Base-by-base conservation (phyloP, 306 rosid species). In the Hippophae tibetana region DNA sequence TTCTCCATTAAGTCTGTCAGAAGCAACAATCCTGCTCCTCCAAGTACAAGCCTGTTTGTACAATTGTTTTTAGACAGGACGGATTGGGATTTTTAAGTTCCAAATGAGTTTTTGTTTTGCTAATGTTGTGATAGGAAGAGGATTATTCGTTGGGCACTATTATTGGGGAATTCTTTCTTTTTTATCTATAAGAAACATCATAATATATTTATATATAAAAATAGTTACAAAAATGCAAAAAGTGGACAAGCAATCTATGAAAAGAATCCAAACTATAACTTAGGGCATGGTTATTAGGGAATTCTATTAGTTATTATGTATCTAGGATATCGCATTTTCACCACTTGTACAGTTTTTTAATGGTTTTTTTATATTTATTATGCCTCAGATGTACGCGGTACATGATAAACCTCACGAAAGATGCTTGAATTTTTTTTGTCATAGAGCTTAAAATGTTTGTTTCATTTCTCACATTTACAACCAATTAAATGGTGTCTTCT, bases 1-100 rank as follows among this genome's bases (percentile, higher is more conserved):
- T 60, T 61, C 38, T 68, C 50, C 51, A 38, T 68, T 13, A 23
- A 42, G 53, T 2, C 26, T 42, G 42, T 49, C 14, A 38, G 43
- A 13, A 69, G n/a, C 6, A 56, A 59, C 23, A 55, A 11, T 59
- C 8, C 52, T 58, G 47, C 10, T 43, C 10, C 40, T 57, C 12
- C 27, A 55, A 10, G 23, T 1, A 31, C 38, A 31, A 31, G 38
- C 5, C 38, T 31, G 5, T 31, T 4, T 31, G 38, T 4, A 31
- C 38, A 31, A 6, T 18, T 18, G 23, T 18, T 18, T 18, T 18
- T 18, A 18, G 23, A 18, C 23, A 18, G 23, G 14, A 6, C 9
- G 55, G 31, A 42, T 63, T 42, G 49, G 25, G 7, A 2, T 18
- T 63, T 43, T 23, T 13, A 13, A 47, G 27, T 52, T 63, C 13